Base-by-base conservation (phyloP, 352 stramenopile species). In the Phytophthora syringae region DNA sequence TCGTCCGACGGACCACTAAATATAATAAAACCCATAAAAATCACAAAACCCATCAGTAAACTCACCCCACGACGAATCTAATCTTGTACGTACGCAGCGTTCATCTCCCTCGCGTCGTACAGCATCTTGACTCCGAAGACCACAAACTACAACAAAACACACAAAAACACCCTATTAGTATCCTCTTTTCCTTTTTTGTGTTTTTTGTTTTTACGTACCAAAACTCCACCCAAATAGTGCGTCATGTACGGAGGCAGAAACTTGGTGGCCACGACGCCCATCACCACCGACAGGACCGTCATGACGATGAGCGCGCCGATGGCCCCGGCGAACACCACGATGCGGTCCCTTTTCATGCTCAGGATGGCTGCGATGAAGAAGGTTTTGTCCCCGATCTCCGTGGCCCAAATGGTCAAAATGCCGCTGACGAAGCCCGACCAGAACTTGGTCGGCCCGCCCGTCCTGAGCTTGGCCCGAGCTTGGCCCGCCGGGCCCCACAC, bases 321-420 rank as follows among this genome's bases (percentile, higher is more conserved):
- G 12, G 93, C 96, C 39, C 97, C 97, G 1, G 97, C 83, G 60
- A 99, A 99, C 15, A 98, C 97, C 43, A 99, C 90, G 20, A 99
- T 79, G 45, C 91, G 84, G 58, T 97, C 96, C 50, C 97, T 92
- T 75, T 99, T 98, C 79, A 98, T 98, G 24, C 97, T 98, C 49
- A 99, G 67, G 67, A 99, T 97, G 39, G 93, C 97, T 1, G 96
- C 97, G 64, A 99, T 99, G 77, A 99, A 99, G 70, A 99, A 99
- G n/a, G 97, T 99, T 70, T 99, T 99, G 86, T 99, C 97, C 50
- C 97, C 97, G 65, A 99, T 98, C 76, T 99, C 97, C 52, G 96
- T 99, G 20, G 98, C 90, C 84, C 98, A 99, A 55, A 99, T 98
- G 50, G 98, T 94, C 54, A 97, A 79, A 65, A 99, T 92, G 64